Percentiles rank a stretch among this genome's conserved stretches.
These are phyloP conservation scores for Dispira parvispora DNA, from an alignment of 192 early-diverging fungal species.

Conservation along the genomic window DNA sequence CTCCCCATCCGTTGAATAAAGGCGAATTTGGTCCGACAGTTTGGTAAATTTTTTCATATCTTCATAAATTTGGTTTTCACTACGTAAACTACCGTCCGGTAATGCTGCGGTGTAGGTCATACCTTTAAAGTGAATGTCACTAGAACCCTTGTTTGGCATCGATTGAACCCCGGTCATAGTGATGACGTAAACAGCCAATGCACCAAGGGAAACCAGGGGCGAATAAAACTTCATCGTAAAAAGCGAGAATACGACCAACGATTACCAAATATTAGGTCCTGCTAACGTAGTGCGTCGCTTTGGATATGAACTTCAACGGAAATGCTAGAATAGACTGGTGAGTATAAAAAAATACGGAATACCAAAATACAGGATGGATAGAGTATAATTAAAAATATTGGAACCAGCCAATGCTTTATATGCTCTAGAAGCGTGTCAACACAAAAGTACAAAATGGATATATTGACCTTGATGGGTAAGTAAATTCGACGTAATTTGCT, in stretches of 20 bases:
- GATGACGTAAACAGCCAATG: neutral
- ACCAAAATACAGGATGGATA: too few relatives aligned
- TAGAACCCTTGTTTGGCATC: neutral
- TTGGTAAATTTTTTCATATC: neutral
- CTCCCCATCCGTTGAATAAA: slow-evolving; percentile 9
- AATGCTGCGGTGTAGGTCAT: slow-evolving; percentile 2
- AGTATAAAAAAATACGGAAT: too few relatives aligned
- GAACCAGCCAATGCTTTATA: too few relatives aligned
- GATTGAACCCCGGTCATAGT: neutral
- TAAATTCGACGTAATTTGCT: too few relatives aligned
- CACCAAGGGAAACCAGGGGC: neutral
- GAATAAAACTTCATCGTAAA: neutral
- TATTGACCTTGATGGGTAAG: too few relatives aligned
- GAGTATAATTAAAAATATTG: too few relatives aligned
- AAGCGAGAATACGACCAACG: neutral
- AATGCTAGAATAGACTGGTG: too few relatives aligned
- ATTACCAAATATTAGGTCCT: neutral
- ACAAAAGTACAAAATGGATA: too few relatives aligned
- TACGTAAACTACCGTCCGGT: too few relatives aligned
- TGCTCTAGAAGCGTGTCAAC: too few relatives aligned
- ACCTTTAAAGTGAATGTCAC: neutral
- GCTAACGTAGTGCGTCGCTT: neutral
- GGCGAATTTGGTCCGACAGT: neutral
- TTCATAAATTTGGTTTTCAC: neutral
- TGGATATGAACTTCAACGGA: too few relatives aligned